Evolutionary conservation across 176 grass and related monocot species (phyloP).

Genomic region (Bonia amplexicaulis): DNA sequence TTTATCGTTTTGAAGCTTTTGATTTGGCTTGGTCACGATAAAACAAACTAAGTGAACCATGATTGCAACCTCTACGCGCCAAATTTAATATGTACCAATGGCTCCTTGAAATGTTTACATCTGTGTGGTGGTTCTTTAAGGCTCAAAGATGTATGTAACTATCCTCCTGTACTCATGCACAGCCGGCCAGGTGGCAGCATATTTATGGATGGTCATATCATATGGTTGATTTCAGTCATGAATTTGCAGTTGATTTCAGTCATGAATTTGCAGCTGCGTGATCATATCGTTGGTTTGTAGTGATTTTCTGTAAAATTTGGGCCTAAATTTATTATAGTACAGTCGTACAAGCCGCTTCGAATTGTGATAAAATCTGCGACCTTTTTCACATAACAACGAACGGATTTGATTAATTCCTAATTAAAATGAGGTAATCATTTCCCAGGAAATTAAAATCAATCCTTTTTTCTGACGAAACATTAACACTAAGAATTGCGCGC

Average conservation of each 20-base stretch:
- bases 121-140: conserved; percentile 13
- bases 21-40: neutral
- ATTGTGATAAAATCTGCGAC: neutral
- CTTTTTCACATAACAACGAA: neutral
- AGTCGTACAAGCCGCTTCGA: neutral
- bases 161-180: neutral
- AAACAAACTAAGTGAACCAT: neutral
- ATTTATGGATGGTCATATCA: neutral
- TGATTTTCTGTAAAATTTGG: neutral
- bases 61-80: conserved; percentile 15
- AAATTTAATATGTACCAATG: conserved; percentile 7
- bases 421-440: neutral
- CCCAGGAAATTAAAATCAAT: neutral
- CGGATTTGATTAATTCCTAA: neutral
- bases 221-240: neutral
- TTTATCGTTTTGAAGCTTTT: neutral
- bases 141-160: neutral
- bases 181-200: conserved; percentile 15
- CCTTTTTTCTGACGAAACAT: neutral
- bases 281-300: neutral
- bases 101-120: conserved; percentile 11
- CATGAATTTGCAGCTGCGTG: neutral
- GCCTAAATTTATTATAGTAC: neutral
- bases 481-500: neutral
- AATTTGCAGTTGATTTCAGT: neutral